phyloP scores from a whole-genome alignment of 352 stramenopile genomes.

The Globisporangium acanthophoron region DNA sequence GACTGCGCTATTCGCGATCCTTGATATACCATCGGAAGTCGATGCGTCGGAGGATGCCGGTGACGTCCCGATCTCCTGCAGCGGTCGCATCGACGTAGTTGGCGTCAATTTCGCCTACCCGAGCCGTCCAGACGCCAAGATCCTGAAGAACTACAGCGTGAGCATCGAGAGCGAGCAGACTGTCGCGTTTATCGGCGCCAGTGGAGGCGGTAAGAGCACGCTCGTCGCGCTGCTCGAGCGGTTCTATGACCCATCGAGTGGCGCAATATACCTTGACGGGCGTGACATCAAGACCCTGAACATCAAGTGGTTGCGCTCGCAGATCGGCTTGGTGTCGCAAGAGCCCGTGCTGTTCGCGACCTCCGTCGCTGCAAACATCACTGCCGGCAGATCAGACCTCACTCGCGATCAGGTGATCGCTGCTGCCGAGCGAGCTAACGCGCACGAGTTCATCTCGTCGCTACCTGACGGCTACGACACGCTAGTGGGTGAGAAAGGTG shows the following conservation, averaged over 20 bases:
- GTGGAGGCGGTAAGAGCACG: slow-evolving; percentile 5
- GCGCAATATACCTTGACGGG: slow-evolving; percentile 49
- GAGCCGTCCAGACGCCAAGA: neutral
- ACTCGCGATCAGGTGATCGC: neutral
- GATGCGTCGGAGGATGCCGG: slow-evolving; percentile 27
- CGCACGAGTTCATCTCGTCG: slow-evolving; percentile 58
- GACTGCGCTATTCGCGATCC: slow-evolving; percentile 36
- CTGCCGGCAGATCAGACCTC: slow-evolving; percentile 26
- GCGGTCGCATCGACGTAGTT: slow-evolving; percentile 25
- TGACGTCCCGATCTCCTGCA: slow-evolving; percentile 13
- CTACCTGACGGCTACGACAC: slow-evolving; percentile 88
- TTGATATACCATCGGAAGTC: slow-evolving; percentile 40
- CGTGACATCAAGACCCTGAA: slow-evolving; percentile 68
- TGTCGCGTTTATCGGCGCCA: neutral
- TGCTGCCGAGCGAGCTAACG: slow-evolving; percentile 30
- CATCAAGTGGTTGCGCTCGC: slow-evolving; percentile 9
- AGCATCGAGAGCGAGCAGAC: neutral
- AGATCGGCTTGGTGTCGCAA: slow-evolving; percentile 73
- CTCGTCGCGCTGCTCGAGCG: slow-evolving; percentile 4
- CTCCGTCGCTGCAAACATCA: slow-evolving; percentile 89
- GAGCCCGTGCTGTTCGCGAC: slow-evolving; percentile 88
- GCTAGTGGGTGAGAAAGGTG: slow-evolving; percentile 28
- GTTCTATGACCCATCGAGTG: slow-evolving; percentile 3
- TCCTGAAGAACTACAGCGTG: neutral
- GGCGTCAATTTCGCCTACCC: neutral